Evolutionary conservation across 768 basidiomycete genomes (phyloP).

Genomic region (Collybiopsis confluens): DNA sequence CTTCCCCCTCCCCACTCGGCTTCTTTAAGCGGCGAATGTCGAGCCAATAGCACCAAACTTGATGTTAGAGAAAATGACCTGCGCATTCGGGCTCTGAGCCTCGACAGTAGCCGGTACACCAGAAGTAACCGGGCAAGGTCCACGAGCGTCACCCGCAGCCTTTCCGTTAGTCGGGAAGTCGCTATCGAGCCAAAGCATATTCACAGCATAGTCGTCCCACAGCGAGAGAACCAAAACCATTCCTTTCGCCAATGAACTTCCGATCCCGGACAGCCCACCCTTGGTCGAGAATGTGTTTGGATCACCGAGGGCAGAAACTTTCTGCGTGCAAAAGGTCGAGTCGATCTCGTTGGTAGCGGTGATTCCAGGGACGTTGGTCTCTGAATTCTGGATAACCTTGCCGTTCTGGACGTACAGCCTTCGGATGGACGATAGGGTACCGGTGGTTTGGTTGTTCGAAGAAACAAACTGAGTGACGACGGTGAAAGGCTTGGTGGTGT

Average conservation of each 20-base stretch:
- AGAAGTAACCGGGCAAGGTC: slow-evolving; percentile 43
- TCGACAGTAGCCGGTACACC: slow-evolving; percentile 44
- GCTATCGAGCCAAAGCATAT: slow-evolving; percentile 57
- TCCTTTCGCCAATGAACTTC: slow-evolving; percentile 31
- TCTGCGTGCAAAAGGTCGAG: slow-evolving; percentile 32
- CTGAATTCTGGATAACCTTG: slow-evolving; percentile 31
- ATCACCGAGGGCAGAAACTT: slow-evolving; percentile 43
- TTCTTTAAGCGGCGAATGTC: slow-evolving; percentile 28
- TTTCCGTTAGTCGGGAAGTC: slow-evolving; percentile 36
- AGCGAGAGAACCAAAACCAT: slow-evolving; percentile 36
- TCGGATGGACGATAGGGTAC: slow-evolving; percentile 38
- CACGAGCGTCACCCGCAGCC: slow-evolving; percentile 45
- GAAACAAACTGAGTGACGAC: slow-evolving; percentile 44
- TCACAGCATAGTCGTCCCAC: slow-evolving; percentile 44
- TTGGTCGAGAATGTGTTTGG: slow-evolving; percentile 34
- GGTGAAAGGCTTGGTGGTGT: slow-evolving; percentile 35
- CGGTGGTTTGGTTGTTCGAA: slow-evolving; percentile 30
- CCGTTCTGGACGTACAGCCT: slow-evolving; percentile 42
- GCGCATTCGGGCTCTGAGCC: slow-evolving; percentile 29
- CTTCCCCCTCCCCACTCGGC: too few species aligned
- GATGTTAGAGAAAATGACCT: slow-evolving; percentile 53
- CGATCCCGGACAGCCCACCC: slow-evolving; percentile 38
- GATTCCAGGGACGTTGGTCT: slow-evolving; percentile 27
- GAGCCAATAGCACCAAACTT: slow-evolving; percentile 45
- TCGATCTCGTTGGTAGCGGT: slow-evolving; percentile 30